phyloP scores from a whole-genome alignment of 2,329 filamentous ascomycete genomes.

The Diaporthe vexans region DNA sequence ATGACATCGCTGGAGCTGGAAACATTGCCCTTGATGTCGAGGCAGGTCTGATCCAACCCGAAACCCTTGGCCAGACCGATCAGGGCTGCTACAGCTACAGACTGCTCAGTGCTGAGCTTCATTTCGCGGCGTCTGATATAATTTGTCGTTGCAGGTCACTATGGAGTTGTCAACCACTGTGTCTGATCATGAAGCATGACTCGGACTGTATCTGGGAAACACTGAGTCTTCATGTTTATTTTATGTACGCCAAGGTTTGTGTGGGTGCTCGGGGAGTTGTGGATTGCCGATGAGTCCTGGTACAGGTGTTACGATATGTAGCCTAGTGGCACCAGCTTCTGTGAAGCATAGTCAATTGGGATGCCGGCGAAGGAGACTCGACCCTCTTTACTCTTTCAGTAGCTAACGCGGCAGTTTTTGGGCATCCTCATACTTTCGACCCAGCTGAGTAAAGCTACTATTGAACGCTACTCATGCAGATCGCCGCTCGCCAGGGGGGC shows the following conservation, averaged over 20 bases:
- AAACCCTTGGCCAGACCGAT: background rate
- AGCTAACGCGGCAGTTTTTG: too few relatives aligned
- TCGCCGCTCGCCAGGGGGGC: background rate
- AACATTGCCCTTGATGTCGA: constrained; percentile 20
- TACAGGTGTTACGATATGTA: background rate
- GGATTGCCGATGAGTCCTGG: background rate
- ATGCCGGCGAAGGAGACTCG: background rate
- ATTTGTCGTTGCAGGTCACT: background rate
- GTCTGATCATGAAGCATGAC: too few relatives aligned
- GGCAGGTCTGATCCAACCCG: constrained; percentile 3
- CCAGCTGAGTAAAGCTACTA: constrained; percentile 2
- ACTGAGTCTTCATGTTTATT: background rate
- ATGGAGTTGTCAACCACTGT: background rate
- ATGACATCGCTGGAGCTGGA: constrained; percentile 17
- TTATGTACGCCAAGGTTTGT: background rate
- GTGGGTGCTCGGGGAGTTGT: background rate
- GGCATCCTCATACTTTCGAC: background rate
- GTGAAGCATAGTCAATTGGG: background rate
- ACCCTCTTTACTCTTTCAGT: background rate
- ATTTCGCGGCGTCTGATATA: background rate
- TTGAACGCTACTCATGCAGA: constrained; percentile 12
- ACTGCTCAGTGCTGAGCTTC: background rate
- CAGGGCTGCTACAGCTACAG: background rate
- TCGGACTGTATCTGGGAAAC: background rate
- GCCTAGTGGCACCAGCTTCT: background rate